Conservation (phyloP, 108 stramenopile genomes). For the Aurantiochytrium sp. region DNA sequence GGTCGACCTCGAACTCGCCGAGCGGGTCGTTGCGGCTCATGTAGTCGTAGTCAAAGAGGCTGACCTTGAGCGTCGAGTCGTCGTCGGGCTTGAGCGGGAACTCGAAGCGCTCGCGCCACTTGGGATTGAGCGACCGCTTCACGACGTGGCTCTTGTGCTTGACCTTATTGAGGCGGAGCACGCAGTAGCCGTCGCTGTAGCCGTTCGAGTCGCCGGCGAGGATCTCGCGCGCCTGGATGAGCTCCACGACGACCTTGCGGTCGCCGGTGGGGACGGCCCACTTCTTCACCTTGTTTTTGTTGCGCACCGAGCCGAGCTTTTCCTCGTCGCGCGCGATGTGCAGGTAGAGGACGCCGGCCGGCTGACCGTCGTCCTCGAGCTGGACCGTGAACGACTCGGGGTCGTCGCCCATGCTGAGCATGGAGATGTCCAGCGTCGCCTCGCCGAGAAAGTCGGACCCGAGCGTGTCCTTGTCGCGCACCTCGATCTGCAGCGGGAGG, state of each 20-base stretch:
- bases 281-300: background rate
- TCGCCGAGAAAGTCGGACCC: background rate
- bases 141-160: background rate
- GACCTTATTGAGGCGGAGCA: background rate
- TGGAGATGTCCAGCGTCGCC: background rate
- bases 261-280: background rate
- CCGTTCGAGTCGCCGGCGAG: background rate
- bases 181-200: background rate
- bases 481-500: background rate
- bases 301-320: background rate
- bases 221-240: background rate
- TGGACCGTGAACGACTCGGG: background rate
- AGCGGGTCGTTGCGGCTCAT: background rate
- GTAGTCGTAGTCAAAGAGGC: background rate
- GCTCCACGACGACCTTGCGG: slow-evolving; percentile 1
- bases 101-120: slow-evolving; percentile 27
- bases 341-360: background rate
- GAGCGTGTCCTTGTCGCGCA: slow-evolving; percentile 12
- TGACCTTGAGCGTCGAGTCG: background rate
- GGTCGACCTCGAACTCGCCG: background rate
- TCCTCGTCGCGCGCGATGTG: background rate
- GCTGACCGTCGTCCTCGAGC: background rate
- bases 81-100: background rate
- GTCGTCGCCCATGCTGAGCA: background rate
- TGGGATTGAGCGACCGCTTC: background rate